These are phyloP conservation scores for Panaeolus papilionaceus DNA, from an alignment of 768 basidiomycete species.

Conservation along the genomic window DNA sequence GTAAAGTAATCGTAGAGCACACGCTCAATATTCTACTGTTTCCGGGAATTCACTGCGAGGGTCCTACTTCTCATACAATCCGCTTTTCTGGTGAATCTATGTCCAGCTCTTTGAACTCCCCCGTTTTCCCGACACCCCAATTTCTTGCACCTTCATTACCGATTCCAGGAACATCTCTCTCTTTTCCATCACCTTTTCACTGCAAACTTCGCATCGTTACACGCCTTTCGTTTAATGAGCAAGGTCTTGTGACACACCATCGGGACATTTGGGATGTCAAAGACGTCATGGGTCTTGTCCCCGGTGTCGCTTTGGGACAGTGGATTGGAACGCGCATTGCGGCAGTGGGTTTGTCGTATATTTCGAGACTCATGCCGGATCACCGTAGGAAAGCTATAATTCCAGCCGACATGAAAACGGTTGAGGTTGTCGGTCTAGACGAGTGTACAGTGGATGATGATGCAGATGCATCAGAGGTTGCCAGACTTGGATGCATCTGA, in stretches of 20 bases:
- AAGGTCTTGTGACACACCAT: conserved; percentile 80
- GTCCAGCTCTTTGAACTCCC: conserved; percentile 37
- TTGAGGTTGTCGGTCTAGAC: not conserved
- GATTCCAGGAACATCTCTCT: conserved; percentile 62
- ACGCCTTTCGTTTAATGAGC: conserved; percentile 80
- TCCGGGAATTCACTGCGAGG: conserved; percentile 69
- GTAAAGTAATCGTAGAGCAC: conserved; percentile 78
- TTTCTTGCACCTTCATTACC: conserved; percentile 55
- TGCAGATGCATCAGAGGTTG: not conserved
- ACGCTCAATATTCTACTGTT: conserved; percentile 79
- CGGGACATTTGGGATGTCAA: conserved; percentile 84
- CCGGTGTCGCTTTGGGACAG: conserved; percentile 68
- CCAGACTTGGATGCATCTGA: not conserved
- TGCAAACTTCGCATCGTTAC: conserved; percentile 75
- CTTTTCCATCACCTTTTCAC: conserved; percentile 74
- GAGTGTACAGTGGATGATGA: not conserved
- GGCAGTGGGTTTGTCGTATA: conserved; percentile 60
- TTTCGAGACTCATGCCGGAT: conserved; percentile 39
- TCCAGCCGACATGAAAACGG: conserved; percentile 13
- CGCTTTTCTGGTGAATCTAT: conserved; percentile 46
- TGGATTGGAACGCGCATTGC: conserved; percentile 73
- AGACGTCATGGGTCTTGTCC: conserved; percentile 76
- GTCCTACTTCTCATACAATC: conserved; percentile 37
- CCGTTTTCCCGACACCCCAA: conserved; percentile 35
- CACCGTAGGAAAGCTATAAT: not conserved